Conservation (phyloP, 1,284 basidiomycete genomes). For the Ceratobasidium papillatum region DNA sequence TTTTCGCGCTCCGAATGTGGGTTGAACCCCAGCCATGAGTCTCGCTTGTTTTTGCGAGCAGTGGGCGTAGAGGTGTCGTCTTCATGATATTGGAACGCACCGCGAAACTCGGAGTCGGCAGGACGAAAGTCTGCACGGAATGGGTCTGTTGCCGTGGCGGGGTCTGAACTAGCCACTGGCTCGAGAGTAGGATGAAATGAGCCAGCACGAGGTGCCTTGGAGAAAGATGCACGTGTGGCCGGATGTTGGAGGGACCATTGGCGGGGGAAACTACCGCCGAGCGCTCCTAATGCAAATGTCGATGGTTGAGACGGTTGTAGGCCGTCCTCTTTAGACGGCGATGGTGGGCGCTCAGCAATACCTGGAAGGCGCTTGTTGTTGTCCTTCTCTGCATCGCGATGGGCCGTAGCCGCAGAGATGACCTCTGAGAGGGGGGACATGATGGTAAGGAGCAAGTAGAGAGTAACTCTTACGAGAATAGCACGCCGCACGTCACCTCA, state of each 20-base stretch:
- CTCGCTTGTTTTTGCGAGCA: conserved; percentile 24
- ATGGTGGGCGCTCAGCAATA: conserved; percentile 22
- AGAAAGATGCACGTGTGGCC: conserved; percentile 31
- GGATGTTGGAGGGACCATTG: conserved; percentile 32
- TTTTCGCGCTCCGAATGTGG: conserved; percentile 10
- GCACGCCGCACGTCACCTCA: background rate
- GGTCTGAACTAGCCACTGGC: background rate
- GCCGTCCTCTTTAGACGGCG: background rate
- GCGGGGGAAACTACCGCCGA: conserved; percentile 23
- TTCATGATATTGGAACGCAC: conserved; percentile 33
- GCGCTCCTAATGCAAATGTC: conserved; percentile 11
- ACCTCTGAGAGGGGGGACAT: conserved; percentile 22
- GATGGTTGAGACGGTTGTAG: background rate
- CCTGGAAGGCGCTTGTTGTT: conserved; percentile 12
- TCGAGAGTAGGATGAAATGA: conserved; percentile 10
- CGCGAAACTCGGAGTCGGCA: conserved; percentile 25
- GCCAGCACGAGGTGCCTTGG: conserved; percentile 13
- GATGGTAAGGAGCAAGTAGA: background rate
- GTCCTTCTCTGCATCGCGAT: conserved; percentile 8
- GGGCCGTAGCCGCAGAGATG: conserved; percentile 13
- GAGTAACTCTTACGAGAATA: background rate
- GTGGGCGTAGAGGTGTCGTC: conserved; percentile 19
- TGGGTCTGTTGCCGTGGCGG: conserved; percentile 25
- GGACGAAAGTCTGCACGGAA: conserved; percentile 34
- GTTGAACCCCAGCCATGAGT: conserved; percentile 26